Evolutionary conservation across 306 rosid species (phyloP).

Genomic region (Casuarina glauca): DNA sequence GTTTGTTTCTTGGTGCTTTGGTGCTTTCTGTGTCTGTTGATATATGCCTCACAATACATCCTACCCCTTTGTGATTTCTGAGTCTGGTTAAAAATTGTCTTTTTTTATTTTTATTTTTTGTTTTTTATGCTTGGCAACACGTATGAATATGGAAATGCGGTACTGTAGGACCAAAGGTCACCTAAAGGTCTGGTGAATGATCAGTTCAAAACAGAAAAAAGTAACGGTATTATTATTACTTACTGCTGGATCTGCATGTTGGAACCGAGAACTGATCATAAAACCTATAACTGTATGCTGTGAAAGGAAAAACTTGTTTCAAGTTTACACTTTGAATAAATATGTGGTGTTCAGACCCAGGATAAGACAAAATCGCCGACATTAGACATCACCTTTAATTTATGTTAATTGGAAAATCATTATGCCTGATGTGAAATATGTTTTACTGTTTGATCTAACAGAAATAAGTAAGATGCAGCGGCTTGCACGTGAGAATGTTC

Average conservation of each 20-base stretch:
- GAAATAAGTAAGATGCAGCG: slow-evolving; percentile 82
- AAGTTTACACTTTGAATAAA: neutral
- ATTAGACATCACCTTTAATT: neutral
- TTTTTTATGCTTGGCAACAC: neutral
- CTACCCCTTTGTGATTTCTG: neutral
- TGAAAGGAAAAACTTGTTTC: neutral
- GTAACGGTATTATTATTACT: neutral
- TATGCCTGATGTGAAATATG: neutral
- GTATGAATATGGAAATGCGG: neutral
- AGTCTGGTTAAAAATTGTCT: neutral
- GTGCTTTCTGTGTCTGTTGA: slow-evolving; percentile 8
- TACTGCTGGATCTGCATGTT: neutral
- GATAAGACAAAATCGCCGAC: neutral
- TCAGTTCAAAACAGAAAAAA: neutral
- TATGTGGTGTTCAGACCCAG: slow-evolving; percentile 2
- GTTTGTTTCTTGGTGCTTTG: slow-evolving; percentile 36
- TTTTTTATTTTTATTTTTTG: neutral
- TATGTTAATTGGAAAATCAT: neutral
- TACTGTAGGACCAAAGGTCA: neutral
- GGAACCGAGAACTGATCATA: neutral
- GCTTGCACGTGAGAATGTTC: slow-evolving; percentile 60
- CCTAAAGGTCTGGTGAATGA: neutral
- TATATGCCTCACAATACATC: neutral
- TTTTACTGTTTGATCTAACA: slow-evolving; percentile 28
- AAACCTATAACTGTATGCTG: neutral